Evolutionary conservation across 139 green algal species (phyloP).

Genomic region (Chlorella sp.): DNA sequence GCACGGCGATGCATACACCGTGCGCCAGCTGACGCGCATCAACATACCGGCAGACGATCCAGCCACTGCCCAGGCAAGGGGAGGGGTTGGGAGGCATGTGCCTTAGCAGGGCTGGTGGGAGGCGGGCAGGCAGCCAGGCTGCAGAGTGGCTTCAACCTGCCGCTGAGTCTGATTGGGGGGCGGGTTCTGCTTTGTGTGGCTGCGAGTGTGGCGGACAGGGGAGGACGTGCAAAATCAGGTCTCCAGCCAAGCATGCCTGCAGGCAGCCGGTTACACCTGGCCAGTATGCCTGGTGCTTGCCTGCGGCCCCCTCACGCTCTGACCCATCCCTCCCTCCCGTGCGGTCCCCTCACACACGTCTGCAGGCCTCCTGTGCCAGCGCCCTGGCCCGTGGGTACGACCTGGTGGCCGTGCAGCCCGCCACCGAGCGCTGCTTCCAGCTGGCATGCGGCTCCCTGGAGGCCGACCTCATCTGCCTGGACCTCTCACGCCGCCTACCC

Average conservation of each 20-base stretch:
- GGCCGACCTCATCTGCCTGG: conserved; percentile 70
- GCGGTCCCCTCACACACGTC: neutral
- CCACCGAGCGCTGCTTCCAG: conserved; percentile 51
- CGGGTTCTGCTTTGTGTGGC: neutral
- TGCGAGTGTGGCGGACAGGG: too few species aligned
- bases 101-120: neutral
- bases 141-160: neutral
- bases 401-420: conserved; percentile 67
- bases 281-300: neutral
- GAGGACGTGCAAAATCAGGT: too few species aligned
- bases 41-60: conserved; percentile 53
- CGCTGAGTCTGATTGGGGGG: neutral
- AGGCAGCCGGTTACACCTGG: too few species aligned
- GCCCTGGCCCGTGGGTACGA: conserved; percentile 59
- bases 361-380: conserved; percentile 28
- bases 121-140: neutral
- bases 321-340: neutral
- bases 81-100: neutral
- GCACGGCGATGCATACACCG: conserved; percentile 12
- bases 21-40: conserved; percentile 60
- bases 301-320: neutral
- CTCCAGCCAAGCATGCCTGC: too few species aligned
- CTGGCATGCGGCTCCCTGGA: conserved; percentile 68
- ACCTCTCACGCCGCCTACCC: conserved; percentile 54
- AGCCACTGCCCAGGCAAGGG: conserved; percentile 14